A percentile compares a stretch with the other conserved stretches of the same genome.
phyloP scores from a whole-genome alignment of 345 rosid genomes.

The Arabidopsis suecica region DNA sequence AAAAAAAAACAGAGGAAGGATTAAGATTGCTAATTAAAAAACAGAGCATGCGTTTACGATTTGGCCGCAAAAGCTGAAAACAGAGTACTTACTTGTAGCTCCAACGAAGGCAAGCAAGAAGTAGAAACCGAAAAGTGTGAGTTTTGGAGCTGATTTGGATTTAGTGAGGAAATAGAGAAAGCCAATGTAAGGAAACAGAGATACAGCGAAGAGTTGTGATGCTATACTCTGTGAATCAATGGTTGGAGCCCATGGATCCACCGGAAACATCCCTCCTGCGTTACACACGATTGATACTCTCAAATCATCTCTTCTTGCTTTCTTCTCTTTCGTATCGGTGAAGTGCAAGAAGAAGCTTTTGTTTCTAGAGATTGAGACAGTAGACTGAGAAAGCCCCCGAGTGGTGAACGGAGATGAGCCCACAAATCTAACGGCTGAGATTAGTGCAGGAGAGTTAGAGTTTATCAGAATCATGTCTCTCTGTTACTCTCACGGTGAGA shows the following conservation, averaged over 20 bases:
- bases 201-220: slow-evolving; percentile 77
- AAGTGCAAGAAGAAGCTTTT: slow-evolving; percentile 34
- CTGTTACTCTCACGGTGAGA: background rate
- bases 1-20: slow-evolving; percentile 30
- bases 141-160: slow-evolving; percentile 83
- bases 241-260: slow-evolving; percentile 88
- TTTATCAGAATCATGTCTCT: slow-evolving; percentile 35
- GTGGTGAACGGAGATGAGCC: slow-evolving; percentile 31
- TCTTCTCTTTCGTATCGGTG: slow-evolving; percentile 21
- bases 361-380: slow-evolving; percentile 23
- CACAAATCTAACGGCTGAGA: slow-evolving; percentile 30
- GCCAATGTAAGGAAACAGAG: slow-evolving; percentile 86
- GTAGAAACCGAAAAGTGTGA: slow-evolving; percentile 91
- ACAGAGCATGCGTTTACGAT: background rate
- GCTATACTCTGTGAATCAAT: slow-evolving; percentile 83
- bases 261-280: slow-evolving; percentile 65
- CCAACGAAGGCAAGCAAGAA: slow-evolving; percentile 92
- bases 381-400: slow-evolving; percentile 4
- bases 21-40: background rate
- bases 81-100: slow-evolving; percentile 72
- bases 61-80: background rate
- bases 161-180: slow-evolving; percentile 90
- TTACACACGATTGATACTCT: slow-evolving; percentile 51
- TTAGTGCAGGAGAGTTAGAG: slow-evolving; percentile 29
- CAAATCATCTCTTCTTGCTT: slow-evolving; percentile 23